Evolutionary conservation across 495 filamentous ascomycete species (phyloP).

Genomic region (Xylaria castorea): DNA sequence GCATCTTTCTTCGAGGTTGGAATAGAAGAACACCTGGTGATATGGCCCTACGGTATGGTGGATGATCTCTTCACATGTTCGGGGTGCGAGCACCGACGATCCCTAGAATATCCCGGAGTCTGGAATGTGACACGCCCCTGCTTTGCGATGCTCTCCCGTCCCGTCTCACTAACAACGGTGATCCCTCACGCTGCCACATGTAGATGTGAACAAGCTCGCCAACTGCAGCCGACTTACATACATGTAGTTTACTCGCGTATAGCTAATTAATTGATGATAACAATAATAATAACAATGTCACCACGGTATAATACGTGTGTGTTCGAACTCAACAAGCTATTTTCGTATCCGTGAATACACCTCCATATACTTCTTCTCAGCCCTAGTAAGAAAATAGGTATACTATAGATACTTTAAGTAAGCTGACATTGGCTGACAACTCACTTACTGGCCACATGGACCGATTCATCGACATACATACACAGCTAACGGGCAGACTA

Average conservation of each 20-base stretch:
- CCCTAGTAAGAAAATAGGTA: background rate
- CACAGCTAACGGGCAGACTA: background rate
- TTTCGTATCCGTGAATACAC: background rate
- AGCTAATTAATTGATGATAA: background rate
- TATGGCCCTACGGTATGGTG: background rate
- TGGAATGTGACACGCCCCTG: conserved; percentile 8
- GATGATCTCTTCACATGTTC: conserved; percentile 4
- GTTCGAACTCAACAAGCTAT: background rate
- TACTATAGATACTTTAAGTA: background rate
- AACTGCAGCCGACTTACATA: background rate
- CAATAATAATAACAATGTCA: background rate
- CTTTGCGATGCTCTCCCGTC: conserved; percentile 12
- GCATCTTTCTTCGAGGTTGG: background rate
- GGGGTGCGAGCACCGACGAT: conserved; percentile 8
- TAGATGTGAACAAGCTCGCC: background rate
- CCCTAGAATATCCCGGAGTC: background rate
- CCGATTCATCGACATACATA: background rate
- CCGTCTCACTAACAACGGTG: conserved; percentile 1
- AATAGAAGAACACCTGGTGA: background rate
- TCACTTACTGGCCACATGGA: background rate
- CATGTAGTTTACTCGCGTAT: background rate
- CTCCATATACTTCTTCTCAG: background rate
- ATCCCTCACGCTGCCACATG: background rate
- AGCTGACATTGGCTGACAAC: conserved; percentile 13
- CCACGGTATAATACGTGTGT: background rate